Base-by-base conservation (phyloP, 305 asterid species). In the Plantago rigida region DNA sequence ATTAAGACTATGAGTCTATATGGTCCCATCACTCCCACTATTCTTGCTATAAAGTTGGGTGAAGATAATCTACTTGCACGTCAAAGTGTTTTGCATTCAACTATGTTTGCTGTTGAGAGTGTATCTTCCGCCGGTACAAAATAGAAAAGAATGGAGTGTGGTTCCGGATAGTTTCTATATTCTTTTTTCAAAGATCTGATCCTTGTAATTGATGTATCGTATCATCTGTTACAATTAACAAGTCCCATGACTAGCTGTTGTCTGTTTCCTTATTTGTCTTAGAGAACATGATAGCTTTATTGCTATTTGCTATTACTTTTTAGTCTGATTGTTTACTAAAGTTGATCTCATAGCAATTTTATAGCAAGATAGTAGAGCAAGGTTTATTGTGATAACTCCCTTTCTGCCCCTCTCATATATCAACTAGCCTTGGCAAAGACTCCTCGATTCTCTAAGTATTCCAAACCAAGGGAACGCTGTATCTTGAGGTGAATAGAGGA, bases 111-210 rank as follows among this genome's bases (percentile, higher is more conserved):
- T 26, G 12, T n/a, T 12, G 9, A 14, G 41, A 10, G 41, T 51
- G 45, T 47, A 52, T 31, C 66, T 36, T 53, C 62, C 65, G 15
- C 44, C 34, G 26, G 66, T 68, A 46, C 34, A 36, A 57, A 62
- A 57, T 54, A 41, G 57, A 66, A 39, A 69, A 29, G 11, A 47
- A 42, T 56, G 71, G 48, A 66, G 51, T 67, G 60, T 41, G 59
- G 22, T 55, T 59, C 60, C 26, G 24, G 59, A 46, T 72, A 46
- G 59, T 71, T 39, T 68, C 49, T 55, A 36, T 15, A 47, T 52
- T 67, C 56, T 31, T 22, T 47, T 1, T 39, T 17, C 14, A 7
- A 13, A 47, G 47, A 63, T 60, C 47, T 53, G 61, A 29, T 53
- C 51, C 52, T 24, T 56, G 60, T 52, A 53, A 44, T 51, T 48